Evolutionary conservation across 352 stramenopile species (phyloP), one percentile per base, ranked within the genome.

Genomic region (Phytophthora sp.): DNA sequence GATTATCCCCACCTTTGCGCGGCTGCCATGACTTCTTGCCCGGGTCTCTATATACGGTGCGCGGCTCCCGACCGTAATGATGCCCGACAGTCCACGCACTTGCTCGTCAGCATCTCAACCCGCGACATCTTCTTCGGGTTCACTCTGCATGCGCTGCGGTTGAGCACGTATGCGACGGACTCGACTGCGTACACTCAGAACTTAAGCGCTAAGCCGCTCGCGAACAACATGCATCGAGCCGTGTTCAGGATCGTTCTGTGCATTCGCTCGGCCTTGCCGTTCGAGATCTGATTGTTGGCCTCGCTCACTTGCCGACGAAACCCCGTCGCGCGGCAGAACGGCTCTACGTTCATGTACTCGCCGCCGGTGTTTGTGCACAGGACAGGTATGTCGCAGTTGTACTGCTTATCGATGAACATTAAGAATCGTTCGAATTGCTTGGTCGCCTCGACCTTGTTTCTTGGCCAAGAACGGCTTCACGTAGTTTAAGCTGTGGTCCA

Each of bases 81-180:
- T 31, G 1, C 59, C 39, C 1, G n/a, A 2, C 15, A 74, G 15
- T 57, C 26, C 1, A 38, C 42, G n/a, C 23, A 13, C 11, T 6
- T 18, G 1, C 38, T 39, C 3, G 60, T 63, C 13, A 67, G 26
- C 33, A 74, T 45, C 36, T 71, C 36, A 0, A 74, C 11, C 6
- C 46, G 29, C 11, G 30, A 45, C 53, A 50, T 45, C 38, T 8
- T 7, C 41, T 63, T n/a, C 20, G 29, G 20, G 18, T 79, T 82
- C 0, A 55, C 39, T 1, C 49, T 57, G 4, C 61, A 77, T 2
- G 41, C 16, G 41, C 20, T 49, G 11, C 20, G 23, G 23, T 49
- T 49, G 20, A 49, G 20, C n/a, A 49, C 41, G 23, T n/a, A 49
- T 6, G 41, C 23, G 9, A 20, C 18, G 20, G 27, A 49, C 20